Evolutionary conservation across 2,329 filamentous ascomycete species (phyloP).

Genomic region (Colletotrichum lindemuthianum): DNA sequence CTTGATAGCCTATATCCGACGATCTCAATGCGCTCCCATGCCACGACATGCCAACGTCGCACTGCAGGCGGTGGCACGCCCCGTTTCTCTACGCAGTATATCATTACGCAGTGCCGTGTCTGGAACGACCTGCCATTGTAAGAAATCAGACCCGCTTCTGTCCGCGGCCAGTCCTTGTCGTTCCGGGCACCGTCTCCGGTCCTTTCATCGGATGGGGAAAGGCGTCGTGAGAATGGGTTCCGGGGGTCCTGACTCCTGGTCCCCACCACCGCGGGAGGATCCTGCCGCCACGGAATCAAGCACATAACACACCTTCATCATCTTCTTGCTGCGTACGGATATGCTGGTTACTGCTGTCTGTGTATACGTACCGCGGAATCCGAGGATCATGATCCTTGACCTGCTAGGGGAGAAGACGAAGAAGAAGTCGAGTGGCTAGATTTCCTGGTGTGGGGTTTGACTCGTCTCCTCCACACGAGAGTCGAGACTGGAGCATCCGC

Average conservation of each 20-base stretch:
- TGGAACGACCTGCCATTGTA: slow-evolving; percentile 28
- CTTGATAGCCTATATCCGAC: slow-evolving; percentile 9
- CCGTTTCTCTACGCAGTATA: background rate
- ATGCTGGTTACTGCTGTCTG: background rate
- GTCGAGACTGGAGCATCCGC: too few species aligned
- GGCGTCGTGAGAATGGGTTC: background rate
- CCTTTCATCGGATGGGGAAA: slow-evolving; percentile 18
- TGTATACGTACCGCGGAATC: background rate
- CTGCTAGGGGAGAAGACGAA: background rate
- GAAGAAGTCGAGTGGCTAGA: slow-evolving; percentile 22
- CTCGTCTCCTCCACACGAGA: slow-evolving; percentile 8
- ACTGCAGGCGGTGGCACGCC: slow-evolving; percentile 8
- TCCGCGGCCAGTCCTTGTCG: slow-evolving; percentile 13
- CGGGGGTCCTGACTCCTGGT: slow-evolving; percentile 3
- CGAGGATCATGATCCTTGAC: background rate
- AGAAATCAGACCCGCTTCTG: slow-evolving; percentile 22
- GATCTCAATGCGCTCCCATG: slow-evolving; percentile 27
- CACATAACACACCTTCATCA: background rate
- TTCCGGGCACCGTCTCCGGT: slow-evolving; percentile 7
- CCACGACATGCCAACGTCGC: slow-evolving; percentile 26
- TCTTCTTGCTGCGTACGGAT: too few species aligned
- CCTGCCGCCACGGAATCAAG: slow-evolving; percentile 21
- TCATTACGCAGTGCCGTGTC: background rate
- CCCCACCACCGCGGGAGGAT: slow-evolving; percentile 27
- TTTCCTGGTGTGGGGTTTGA: background rate